These are phyloP conservation scores for Thymus mandschuricus DNA, from an alignment of 257 asterid species.

Conservation along the genomic window DNA sequence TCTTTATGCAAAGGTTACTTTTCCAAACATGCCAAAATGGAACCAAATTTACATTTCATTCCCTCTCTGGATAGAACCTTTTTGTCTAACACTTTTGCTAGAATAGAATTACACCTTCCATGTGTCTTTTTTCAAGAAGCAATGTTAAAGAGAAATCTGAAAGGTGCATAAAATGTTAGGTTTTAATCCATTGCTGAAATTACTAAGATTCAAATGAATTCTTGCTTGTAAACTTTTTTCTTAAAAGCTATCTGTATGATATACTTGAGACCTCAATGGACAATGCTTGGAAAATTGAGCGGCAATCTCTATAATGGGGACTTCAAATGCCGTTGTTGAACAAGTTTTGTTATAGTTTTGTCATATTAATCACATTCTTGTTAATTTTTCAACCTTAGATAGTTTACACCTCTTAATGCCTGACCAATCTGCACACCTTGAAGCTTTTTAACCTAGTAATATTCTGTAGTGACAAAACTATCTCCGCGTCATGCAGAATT, in stretches of 20 bases:
- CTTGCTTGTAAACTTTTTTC: neutral
- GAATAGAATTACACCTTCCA: neutral
- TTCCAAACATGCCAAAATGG: neutral
- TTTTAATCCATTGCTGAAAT: neutral
- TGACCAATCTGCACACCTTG: neutral
- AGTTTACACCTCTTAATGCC: too few species aligned
- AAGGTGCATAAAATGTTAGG: neutral
- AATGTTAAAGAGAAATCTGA: neutral
- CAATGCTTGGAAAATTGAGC: neutral
- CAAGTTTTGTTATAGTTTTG: neutral
- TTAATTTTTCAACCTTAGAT: too few species aligned
- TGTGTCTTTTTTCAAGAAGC: neutral
- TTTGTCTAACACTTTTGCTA: neutral
- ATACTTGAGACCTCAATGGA: neutral
- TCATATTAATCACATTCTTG: neutral
- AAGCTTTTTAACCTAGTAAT: neutral
- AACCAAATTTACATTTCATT: neutral
- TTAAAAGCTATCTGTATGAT: slow-evolving; percentile 7
- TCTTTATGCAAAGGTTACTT: neutral
- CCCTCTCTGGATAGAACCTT: neutral
- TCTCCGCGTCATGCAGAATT: neutral
- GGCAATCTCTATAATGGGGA: neutral
- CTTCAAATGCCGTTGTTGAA: neutral
- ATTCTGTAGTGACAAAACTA: neutral
- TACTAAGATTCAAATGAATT: neutral